phyloP scores from a whole-genome alignment of 78 protist species.

The Polysphondylium violaceum region DNA sequence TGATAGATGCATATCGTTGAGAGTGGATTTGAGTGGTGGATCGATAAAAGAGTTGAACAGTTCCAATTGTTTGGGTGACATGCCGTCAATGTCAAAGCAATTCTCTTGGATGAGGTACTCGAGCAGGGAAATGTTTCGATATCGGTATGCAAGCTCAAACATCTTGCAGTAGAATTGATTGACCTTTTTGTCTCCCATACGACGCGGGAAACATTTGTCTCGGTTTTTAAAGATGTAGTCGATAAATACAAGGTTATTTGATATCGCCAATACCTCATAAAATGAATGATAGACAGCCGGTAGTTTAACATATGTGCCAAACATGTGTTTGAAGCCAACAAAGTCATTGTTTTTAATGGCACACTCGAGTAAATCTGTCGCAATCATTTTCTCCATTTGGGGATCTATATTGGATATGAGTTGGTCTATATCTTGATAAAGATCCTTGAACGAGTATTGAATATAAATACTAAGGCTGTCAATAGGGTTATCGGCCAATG shows the following conservation, averaged over 20 bases:
- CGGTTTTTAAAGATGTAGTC: neutral
- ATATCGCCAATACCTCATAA: neutral
- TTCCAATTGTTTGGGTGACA: neutral
- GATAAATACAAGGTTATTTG: neutral
- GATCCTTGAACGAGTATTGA: neutral
- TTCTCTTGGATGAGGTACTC: neutral
- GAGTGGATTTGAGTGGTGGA: neutral
- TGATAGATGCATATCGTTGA: no score
- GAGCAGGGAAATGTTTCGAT: neutral
- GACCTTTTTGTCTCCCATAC: neutral
- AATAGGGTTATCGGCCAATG: neutral
- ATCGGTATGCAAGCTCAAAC: neutral
- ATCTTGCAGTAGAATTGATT: no score
- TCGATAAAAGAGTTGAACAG: neutral
- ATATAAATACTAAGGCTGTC: neutral
- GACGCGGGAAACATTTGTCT: neutral
- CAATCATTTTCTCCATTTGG: no score
- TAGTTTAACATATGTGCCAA: no score
- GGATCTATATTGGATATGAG: no score
- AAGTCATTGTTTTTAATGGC: neutral
- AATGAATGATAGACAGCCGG: neutral
- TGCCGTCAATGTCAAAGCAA: neutral
- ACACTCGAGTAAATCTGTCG: no score
- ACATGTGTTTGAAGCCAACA: neutral
- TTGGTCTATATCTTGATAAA: no score